Percentiles rank a stretch among this genome's conserved stretches.
phyloP scores from a whole-genome alignment of 306 rosid genomes.

The Rosa chinensis region DNA sequence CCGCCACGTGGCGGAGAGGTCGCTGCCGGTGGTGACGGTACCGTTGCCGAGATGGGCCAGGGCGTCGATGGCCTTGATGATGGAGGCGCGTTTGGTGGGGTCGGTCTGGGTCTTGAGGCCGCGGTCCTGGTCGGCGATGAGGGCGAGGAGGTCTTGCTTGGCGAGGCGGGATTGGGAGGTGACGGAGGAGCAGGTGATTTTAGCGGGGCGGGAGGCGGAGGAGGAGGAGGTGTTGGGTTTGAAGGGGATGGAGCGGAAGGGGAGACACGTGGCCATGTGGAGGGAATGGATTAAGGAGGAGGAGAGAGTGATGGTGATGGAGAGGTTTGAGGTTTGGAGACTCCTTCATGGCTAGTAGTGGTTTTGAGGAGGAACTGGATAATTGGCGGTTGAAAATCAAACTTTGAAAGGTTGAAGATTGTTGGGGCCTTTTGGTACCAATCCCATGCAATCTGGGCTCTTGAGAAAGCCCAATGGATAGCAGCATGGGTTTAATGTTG shows the following conservation, averaged over 20 bases:
- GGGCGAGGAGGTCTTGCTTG: slow-evolving; percentile 58
- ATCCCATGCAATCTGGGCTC: neutral
- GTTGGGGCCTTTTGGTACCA: neutral
- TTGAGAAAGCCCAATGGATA: neutral
- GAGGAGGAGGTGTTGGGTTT: slow-evolving; percentile 9
- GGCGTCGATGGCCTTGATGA: slow-evolving; percentile 59
- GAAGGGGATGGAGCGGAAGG: slow-evolving; percentile 32
- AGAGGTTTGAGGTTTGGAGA: neutral
- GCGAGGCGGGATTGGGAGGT: slow-evolving; percentile 55
- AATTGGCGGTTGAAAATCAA: slow-evolving; percentile 25
- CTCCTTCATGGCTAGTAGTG: neutral
- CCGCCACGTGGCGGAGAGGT: slow-evolving; percentile 84
- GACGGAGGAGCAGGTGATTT: slow-evolving; percentile 53
- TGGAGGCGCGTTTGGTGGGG: slow-evolving; percentile 41
- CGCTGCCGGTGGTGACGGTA: slow-evolving; percentile 53
- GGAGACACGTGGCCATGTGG: slow-evolving; percentile 46
- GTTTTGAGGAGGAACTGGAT: neutral
- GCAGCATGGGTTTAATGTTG: neutral
- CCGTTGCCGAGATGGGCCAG: slow-evolving; percentile 45
- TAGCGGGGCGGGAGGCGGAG: slow-evolving; percentile 17
- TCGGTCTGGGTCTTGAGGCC: slow-evolving; percentile 69
- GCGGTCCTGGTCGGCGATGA: slow-evolving; percentile 78
- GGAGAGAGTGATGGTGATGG: neutral
- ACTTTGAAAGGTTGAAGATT: slow-evolving; percentile 2
- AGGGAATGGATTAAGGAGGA: neutral